phyloP scores from a whole-genome alignment of 2,329 filamentous ascomycete genomes.

The Microsporum ferrugineum region DNA sequence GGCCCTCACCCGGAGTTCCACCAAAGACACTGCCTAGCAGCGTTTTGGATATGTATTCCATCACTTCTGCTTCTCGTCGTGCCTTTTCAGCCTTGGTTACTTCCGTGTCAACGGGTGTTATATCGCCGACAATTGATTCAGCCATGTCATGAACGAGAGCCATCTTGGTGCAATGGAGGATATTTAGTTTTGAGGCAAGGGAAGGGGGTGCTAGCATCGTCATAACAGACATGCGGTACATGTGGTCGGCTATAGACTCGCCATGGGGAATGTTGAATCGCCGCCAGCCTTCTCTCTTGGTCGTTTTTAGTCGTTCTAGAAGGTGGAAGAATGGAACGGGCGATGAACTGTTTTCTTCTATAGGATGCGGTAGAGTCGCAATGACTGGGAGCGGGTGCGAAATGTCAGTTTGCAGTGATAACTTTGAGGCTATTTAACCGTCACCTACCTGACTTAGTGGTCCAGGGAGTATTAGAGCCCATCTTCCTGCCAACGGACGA shows the following conservation, averaged over 20 bases:
- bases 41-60: conserved; percentile 72
- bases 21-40: conserved; percentile 65
- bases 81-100: conserved; percentile 80
- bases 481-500: not conserved
- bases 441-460: not conserved
- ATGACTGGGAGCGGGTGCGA: conserved; percentile 41
- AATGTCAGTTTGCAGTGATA: not conserved
- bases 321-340: conserved; percentile 90
- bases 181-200: conserved; percentile 60
- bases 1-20: conserved; percentile 56
- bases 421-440: not conserved
- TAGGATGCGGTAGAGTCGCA: conserved; percentile 50
- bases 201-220: conserved; percentile 78
- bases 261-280: conserved; percentile 65
- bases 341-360: conserved; percentile 51
- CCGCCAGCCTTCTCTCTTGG: conserved; percentile 90
- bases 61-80: conserved; percentile 72
- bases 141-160: conserved; percentile 96
- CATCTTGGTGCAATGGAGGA: conserved; percentile 83
- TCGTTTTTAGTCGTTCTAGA: conserved; percentile 87
- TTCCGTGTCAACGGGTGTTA: conserved; percentile 73
- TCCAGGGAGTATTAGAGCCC: conserved; percentile 5
- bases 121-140: conserved; percentile 86
- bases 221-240: conserved; percentile 98
- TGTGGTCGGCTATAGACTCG: conserved; percentile 94